Percentiles rank a stretch among this genome's conserved stretches.
Evolutionary conservation across 1,139 yeast species (phyloP).

Genomic region (Scheffersomyces illinoinensis): DNA sequence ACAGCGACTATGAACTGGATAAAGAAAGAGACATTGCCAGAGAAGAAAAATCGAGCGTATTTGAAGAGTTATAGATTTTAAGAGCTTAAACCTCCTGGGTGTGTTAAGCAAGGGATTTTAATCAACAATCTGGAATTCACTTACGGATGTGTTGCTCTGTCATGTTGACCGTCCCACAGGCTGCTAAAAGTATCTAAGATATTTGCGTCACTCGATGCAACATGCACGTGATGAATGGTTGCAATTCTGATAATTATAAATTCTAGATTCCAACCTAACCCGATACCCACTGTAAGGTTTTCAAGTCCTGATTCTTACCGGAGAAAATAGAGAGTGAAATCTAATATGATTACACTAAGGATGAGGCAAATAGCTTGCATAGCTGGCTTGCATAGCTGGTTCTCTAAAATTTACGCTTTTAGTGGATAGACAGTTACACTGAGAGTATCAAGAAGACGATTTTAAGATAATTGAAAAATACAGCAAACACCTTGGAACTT

Average conservation of each 20-base stretch:
- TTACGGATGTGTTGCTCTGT: not conserved
- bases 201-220: not conserved
- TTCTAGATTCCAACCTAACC: not conserved
- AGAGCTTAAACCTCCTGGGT: not conserved
- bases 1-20: not conserved
- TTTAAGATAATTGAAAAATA: too few relatives aligned
- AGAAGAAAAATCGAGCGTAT: not conserved
- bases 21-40: not conserved
- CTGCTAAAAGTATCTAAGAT: not conserved
- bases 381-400: too few relatives aligned
- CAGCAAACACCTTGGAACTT: too few relatives aligned
- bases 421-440: too few relatives aligned
- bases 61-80: not conserved
- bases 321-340: too few relatives aligned
- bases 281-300: not conserved
- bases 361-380: too few relatives aligned
- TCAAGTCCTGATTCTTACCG: too few relatives aligned
- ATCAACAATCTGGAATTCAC: not conserved
- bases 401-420: too few relatives aligned
- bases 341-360: too few relatives aligned
- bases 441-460: too few relatives aligned
- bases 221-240: not conserved
- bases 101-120: too few relatives aligned
- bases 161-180: not conserved
- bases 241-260: not conserved